Base-by-base conservation (phyloP, 495 filamentous ascomycete genomes). In the Aspergillus heteromorphus region DNA sequence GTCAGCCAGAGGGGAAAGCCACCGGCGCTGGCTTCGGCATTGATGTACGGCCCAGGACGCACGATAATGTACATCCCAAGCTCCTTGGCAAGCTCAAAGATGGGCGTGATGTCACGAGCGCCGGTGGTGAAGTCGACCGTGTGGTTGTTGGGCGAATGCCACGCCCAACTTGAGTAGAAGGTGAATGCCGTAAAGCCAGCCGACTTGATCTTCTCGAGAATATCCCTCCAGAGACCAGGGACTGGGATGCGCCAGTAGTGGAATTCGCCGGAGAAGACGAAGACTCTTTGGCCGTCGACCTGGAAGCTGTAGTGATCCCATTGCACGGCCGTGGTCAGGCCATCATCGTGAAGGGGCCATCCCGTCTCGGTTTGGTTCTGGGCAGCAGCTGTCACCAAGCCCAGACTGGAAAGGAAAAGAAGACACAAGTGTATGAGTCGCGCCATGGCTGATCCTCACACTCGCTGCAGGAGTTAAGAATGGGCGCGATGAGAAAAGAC, bases 161-260 rank as follows among this genome's bases (percentile, higher is more conserved):
- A 83, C 7, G 74, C 76, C 83, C 81, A 82, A 64, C 76, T 72
- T 21, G 74, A 72, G 61, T 84, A 84, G 55, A 84, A 74, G 16
- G 79, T 73, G 43, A 79, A 75, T 0, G 73, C 72, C 14, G 78
- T 79, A 58, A 81, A 80, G 6, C 83, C 82, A 14, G 79, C 74
- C 11, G 83, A 82, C 65, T 84, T 85, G 51, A 85, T 76, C 62
- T 86, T 86, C 59, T 86, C 73, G 1, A 85, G 69, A 19, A 84
- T 69, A 60, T 85, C 82, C 14, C 74, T 65, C 81, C 82, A 85
- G 7, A 85, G 65, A 14, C 73, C 77, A 1, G 81, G 83, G 5
- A 83, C 80, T 0, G 81, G 81, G 31, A 81, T 73, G 34, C 80
- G 76, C 77, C 77, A 82, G 62, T 83, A 84, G 59, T 85, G 82